These are phyloP conservation scores for Pseudonectria buxi DNA, from an alignment of 2,329 filamentous ascomycete genomes.

Conservation along the genomic window DNA sequence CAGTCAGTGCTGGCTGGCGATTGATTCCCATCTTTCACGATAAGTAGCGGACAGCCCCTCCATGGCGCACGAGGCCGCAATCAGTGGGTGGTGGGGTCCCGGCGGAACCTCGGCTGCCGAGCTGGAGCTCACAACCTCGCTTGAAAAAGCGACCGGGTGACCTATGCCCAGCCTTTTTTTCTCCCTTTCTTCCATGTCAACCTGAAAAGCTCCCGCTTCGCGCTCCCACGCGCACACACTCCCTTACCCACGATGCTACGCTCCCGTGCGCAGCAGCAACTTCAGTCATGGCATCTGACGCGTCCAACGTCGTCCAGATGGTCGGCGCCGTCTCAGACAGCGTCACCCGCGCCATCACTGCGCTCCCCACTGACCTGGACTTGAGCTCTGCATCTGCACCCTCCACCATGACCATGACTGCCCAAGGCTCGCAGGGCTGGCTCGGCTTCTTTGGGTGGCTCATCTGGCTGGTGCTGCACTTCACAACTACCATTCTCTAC, in stretches of 20 bases:
- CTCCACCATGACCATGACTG: slow-evolving; percentile 28
- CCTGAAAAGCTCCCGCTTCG: slow-evolving; percentile 8
- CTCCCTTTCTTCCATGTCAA: slow-evolving; percentile 8
- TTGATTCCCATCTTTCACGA: not conserved
- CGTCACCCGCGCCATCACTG: slow-evolving; percentile 26
- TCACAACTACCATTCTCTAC: slow-evolving; percentile 57
- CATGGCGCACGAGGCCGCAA: slow-evolving; percentile 14
- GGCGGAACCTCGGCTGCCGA: slow-evolving; percentile 19
- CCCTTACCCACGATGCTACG: slow-evolving; percentile 31
- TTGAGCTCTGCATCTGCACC: too few relatives aligned
- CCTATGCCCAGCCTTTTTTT: slow-evolving; percentile 14
- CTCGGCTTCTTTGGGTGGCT: slow-evolving; percentile 50
- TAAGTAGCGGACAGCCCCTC: slow-evolving; percentile 15
- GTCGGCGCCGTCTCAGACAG: slow-evolving; percentile 27
- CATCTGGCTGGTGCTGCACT: slow-evolving; percentile 47
- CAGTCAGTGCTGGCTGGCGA: not conserved
- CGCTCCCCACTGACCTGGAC: slow-evolving; percentile 34
- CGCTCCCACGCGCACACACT: slow-evolving; percentile 12
- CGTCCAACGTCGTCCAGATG: slow-evolving; percentile 31
- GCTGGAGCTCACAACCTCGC: slow-evolving; percentile 15
- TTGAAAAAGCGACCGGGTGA: slow-evolving; percentile 10
- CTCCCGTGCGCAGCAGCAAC: slow-evolving; percentile 22
- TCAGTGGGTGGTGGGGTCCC: slow-evolving; percentile 14
- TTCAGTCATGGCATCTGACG: slow-evolving; percentile 35
- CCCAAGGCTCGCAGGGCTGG: slow-evolving; percentile 44